A percentile compares a stretch with the other conserved stretches of the same genome.
Evolutionary conservation across 1,139 yeast genomes (phyloP).

Genomic region (Barnettozyma hawaiiensis): DNA sequence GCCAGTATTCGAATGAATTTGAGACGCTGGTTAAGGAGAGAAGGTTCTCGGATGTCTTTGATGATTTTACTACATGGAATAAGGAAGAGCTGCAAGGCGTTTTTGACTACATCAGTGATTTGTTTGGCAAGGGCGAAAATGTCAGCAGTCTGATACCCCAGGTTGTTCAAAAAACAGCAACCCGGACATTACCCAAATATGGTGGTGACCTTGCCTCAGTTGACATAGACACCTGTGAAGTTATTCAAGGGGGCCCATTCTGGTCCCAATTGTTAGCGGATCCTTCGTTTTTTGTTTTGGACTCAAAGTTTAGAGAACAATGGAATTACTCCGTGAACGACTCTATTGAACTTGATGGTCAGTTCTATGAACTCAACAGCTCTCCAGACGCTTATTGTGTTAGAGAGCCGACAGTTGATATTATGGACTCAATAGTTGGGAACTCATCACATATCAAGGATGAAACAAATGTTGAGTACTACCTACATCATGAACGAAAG

Average conservation of each 20-base stretch:
- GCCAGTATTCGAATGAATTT: not conserved
- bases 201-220: conserved; percentile 4
- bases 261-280: conserved; percentile 12
- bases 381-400: conserved; percentile 12
- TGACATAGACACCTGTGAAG: conserved; percentile 10
- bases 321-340: conserved; percentile 5
- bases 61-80: conserved; percentile 13
- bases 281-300: conserved; percentile 13
- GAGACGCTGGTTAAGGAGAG: not conserved
- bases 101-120: conserved; percentile 11
- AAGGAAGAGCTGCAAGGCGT: conserved; percentile 11
- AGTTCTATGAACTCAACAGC: conserved; percentile 14
- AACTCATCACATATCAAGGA: conserved; percentile 16
- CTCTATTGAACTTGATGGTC: conserved; percentile 6
- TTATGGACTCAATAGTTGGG: conserved; percentile 24
- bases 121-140: conserved; percentile 9
- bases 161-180: not conserved
- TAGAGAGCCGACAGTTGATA: conserved; percentile 19
- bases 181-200: not conserved
- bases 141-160: not conserved
- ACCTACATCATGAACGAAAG: conserved; percentile 22
- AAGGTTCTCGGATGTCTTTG: conserved; percentile 4
- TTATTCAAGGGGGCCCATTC: not conserved
- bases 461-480: conserved; percentile 25
- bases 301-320: conserved; percentile 13